Conservation (phyloP, 1,284 basidiomycete genomes). For the Mycena citricolor region DNA sequence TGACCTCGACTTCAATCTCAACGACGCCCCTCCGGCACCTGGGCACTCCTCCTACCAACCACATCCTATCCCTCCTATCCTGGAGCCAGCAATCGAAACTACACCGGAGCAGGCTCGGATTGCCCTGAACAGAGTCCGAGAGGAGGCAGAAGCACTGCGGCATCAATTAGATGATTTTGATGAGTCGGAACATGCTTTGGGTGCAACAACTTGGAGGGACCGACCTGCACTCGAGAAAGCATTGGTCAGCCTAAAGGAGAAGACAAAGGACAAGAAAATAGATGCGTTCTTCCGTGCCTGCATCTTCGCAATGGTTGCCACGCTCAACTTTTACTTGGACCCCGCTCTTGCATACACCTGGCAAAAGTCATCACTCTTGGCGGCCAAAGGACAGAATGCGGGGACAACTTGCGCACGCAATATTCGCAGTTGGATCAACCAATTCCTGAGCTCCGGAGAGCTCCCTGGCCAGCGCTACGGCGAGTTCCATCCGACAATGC, state of each 20-base stretch:
- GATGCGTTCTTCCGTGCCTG: slow-evolving; percentile 25
- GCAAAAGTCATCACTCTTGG: slow-evolving; percentile 29
- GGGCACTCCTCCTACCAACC: no score
- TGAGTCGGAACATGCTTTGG: no score
- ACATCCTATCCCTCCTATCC: no score
- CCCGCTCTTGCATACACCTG: slow-evolving; percentile 28
- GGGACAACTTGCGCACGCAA: slow-evolving; percentile 22
- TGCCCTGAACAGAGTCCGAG: no score
- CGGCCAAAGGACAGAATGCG: slow-evolving; percentile 16
- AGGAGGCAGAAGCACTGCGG: no score
- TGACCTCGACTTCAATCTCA: no score
- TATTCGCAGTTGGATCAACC: slow-evolving; percentile 26
- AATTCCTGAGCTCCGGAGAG: slow-evolving; percentile 22
- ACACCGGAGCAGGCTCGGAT: no score
- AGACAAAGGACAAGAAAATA: slow-evolving; percentile 10
- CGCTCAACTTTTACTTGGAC: slow-evolving; percentile 33
- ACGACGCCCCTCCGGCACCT: no score
- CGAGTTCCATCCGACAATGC: slow-evolving; percentile 20
- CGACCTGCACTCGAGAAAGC: slow-evolving; percentile 1
- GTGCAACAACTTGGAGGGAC: no score
- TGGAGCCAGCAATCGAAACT: no score
- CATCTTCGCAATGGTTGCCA: slow-evolving; percentile 31
- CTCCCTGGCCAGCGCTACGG: slow-evolving; percentile 27
- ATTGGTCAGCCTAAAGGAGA: not conserved
- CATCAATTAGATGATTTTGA: no score